These are phyloP conservation scores for Macrolepiota dolichaula DNA, from an alignment of 768 basidiomycete genomes.

Conservation along the genomic window DNA sequence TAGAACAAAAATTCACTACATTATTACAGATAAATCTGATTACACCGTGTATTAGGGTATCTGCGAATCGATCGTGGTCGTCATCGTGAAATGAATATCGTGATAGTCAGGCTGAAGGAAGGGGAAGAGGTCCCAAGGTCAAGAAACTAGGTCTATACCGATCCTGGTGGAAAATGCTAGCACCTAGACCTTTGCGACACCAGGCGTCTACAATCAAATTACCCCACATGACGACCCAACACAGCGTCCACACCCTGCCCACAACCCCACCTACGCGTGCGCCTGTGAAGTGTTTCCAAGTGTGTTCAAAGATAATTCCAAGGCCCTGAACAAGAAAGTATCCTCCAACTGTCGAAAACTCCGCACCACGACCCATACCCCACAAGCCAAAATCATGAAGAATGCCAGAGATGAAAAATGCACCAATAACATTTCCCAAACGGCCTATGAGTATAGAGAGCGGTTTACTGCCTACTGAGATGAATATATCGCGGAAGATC, in stretches of 20 bases:
- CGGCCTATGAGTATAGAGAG: conserved; percentile 42
- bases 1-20: not conserved
- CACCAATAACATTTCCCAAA: conserved; percentile 48
- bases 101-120: conserved; percentile 3
- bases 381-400: conserved; percentile 57
- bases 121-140: conserved; percentile 19
- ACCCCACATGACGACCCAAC: conserved; percentile 47
- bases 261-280: conserved; percentile 40
- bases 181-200: conserved; percentile 38
- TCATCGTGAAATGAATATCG: not conserved
- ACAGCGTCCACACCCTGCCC: conserved; percentile 50
- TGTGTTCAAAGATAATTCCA: conserved; percentile 45
- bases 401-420: conserved; percentile 57
- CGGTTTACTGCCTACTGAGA: conserved; percentile 46
- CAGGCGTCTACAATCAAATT: conserved; percentile 49
- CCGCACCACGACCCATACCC: conserved; percentile 53
- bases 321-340: conserved; percentile 60
- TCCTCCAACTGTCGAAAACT: conserved; percentile 37
- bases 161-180: conserved; percentile 34
- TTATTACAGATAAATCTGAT: not conserved
- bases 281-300: conserved; percentile 44
- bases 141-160: conserved; percentile 29
- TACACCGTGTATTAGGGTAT: not conserved
- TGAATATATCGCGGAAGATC: conserved; percentile 54
- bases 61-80: not conserved